Evolutionary conservation across 1,284 basidiomycete species (phyloP), one percentile per base, ranked within the genome.

Genomic region (Cystobasidium pallidum): DNA sequence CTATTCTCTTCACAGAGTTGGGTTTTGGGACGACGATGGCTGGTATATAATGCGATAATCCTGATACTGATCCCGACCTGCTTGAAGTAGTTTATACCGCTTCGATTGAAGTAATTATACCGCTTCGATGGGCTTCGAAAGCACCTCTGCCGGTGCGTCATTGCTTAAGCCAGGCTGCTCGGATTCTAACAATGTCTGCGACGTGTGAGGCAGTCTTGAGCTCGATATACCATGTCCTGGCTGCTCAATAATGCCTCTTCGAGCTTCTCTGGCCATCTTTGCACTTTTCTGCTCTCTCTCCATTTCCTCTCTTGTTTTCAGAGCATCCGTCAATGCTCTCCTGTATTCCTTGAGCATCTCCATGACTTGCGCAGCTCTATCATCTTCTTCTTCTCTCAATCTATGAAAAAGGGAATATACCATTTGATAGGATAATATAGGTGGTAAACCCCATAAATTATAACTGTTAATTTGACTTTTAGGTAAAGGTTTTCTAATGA

Each of bases 311-410:
- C 54, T 54, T 10, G 57, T 32, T 15, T 39, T 51, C 34, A 32
- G n/a, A 54, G 39, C 49, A 39, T 70, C 24, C 10, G 21, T 43
- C 3, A 71, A 36, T n/a, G 68, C 68, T 19, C 64, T 43, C 32
- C 52, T 57, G 41, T 71, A 71, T 36, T 51, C 51, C 10, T 36
- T 41, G 1, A 71, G n/a, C 2, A 45, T 55, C 10, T 55, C n/a
- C 1, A 26, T 47, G 8, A 71, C 15, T 28, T 36, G 4, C 15
- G 43, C 4, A 32, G 32, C 24, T 28, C 51, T 28, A 11, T 52
- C 28, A 45, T 71, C 61, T 47, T 71, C 68, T 30, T 30, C 49
- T 64, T 71, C 68, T 24, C 26, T 51, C 19, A 71, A 49, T 51
- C 54, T 32, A 43, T 59, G 66, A 51, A 68, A 68, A 10, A 68